phyloP scores from a whole-genome alignment of 2,329 filamentous ascomycete species.

The Bipolaris oryzae region DNA sequence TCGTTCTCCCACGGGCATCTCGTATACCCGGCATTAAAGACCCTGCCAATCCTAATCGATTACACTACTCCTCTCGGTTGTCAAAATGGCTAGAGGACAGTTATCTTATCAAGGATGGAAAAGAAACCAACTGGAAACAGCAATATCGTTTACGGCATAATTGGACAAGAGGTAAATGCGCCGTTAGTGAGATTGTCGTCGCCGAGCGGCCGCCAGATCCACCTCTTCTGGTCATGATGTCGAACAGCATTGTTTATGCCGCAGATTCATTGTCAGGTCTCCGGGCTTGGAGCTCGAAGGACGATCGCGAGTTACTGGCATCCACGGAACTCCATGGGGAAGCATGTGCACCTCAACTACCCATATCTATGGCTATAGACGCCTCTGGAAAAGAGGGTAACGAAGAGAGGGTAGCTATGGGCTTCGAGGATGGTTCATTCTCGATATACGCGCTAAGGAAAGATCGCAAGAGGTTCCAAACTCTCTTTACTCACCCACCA shows the following conservation, averaged over 20 bases:
- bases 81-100: slow-evolving; percentile 68
- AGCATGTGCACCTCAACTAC: slow-evolving; percentile 42
- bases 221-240: slow-evolving; percentile 74
- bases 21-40: slow-evolving; percentile 72
- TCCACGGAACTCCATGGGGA: slow-evolving; percentile 39
- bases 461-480: slow-evolving; percentile 51
- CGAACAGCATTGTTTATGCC: slow-evolving; percentile 78
- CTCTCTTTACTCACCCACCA: slow-evolving; percentile 64
- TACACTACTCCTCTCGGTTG: slow-evolving; percentile 60
- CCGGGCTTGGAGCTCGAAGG: slow-evolving; percentile 76
- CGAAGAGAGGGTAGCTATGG: slow-evolving; percentile 43
- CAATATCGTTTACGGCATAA: slow-evolving; percentile 90
- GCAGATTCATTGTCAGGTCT: slow-evolving; percentile 73
- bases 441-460: slow-evolving; percentile 69
- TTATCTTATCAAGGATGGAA: slow-evolving; percentile 58
- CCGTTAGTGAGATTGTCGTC: slow-evolving; percentile 76
- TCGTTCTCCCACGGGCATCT: slow-evolving; percentile 80
- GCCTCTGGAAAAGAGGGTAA: slow-evolving; percentile 35
- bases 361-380: slow-evolving; percentile 71
- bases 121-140: slow-evolving; percentile 77
- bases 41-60: slow-evolving; percentile 43
- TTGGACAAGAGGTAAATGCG: slow-evolving; percentile 83
- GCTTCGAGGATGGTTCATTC: slow-evolving; percentile 57
- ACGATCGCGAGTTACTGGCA: slow-evolving; percentile 64
- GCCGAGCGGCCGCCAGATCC: slow-evolving; percentile 60